phyloP scores from a whole-genome alignment of 768 basidiomycete species.

The Lepiota venenata region DNA sequence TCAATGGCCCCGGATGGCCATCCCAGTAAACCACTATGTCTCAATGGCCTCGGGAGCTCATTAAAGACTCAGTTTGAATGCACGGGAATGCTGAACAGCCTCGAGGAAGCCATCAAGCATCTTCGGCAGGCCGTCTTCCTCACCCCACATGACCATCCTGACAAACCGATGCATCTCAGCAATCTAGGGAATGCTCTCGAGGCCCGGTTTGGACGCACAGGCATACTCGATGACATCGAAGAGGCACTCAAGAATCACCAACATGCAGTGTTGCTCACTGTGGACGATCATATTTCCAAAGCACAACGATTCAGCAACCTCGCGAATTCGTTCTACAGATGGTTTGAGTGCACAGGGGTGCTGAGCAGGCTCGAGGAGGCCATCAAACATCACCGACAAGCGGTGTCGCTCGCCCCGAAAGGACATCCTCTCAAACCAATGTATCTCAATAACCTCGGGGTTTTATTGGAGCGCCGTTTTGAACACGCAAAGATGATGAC shows the following conservation, averaged over 20 bases:
- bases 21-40: conserved; percentile 9
- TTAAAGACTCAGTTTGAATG: no score
- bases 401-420: background rate
- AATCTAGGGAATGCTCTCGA: no score
- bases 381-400: background rate
- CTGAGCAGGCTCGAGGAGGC: conserved; percentile 4
- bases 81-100: conserved; percentile 1
- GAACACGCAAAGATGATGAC: no score
- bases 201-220: no score
- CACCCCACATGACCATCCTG: no score
- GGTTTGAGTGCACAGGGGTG: conserved; percentile 1
- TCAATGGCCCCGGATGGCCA: conserved; percentile 20
- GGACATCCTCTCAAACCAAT: background rate
- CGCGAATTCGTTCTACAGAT: background rate
- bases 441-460: background rate
- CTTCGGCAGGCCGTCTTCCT: no score
- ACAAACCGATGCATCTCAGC: no score
- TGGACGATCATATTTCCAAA: no score
- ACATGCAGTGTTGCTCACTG: no score
- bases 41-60: conserved; percentile 16
- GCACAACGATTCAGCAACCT: no score
- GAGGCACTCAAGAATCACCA: no score
- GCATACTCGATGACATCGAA: no score
- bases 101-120: background rate
- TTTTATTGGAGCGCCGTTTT: background rate